Conservation (phyloP, 768 basidiomycete genomes). For the Tylopilus cervinicoccineus region DNA sequence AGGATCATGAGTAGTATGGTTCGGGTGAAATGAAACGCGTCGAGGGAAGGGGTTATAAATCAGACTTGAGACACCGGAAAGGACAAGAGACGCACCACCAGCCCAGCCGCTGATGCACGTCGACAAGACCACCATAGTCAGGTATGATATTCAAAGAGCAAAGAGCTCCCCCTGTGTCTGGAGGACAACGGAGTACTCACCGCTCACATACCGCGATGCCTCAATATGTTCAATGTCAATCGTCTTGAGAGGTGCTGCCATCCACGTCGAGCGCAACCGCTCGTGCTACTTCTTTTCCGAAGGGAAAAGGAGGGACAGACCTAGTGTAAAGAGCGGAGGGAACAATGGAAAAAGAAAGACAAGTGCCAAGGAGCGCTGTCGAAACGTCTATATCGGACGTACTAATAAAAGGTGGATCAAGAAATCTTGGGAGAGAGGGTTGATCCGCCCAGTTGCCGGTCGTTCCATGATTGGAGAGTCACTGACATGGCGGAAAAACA, state of each 20-base stretch:
- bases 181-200: slow-evolving; percentile 9
- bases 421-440: neutral
- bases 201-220: slow-evolving; percentile 24
- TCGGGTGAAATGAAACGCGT: neutral
- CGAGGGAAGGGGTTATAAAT: neutral
- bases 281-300: neutral
- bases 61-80: neutral
- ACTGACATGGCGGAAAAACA: neutral
- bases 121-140: neutral
- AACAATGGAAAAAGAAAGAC: neutral
- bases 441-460: slow-evolving; percentile 10
- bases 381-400: neutral
- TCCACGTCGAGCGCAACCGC: slow-evolving; percentile 1
- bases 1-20: neutral
- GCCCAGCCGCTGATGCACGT: slow-evolving; percentile 16
- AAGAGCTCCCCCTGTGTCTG: no score
- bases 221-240: slow-evolving; percentile 5
- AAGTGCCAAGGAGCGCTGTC: neutral
- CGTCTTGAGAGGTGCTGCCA: neutral
- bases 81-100: slow-evolving; percentile 17
- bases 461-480: neutral
- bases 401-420: slow-evolving; percentile 15
- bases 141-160: no score
- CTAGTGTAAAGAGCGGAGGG: neutral
- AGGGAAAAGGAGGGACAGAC: neutral